phyloP scores from a whole-genome alignment of 1,284 basidiomycete genomes.

The Apiotrichum mycotoxinovorans region DNA sequence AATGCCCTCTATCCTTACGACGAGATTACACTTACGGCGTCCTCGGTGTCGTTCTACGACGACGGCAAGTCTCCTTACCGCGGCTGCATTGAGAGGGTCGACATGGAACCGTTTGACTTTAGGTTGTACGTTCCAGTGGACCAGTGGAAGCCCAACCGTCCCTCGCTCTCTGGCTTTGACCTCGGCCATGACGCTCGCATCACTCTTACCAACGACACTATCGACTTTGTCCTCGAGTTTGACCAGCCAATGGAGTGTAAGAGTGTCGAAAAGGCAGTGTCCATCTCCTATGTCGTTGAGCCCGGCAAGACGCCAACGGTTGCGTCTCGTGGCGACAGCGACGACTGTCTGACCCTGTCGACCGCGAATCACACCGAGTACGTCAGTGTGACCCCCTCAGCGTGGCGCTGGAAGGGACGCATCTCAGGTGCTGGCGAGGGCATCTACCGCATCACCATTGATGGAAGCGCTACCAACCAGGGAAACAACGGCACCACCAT shows the following conservation, averaged over 20 bases:
- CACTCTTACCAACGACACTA: constrained; percentile 55
- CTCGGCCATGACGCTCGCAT: constrained; percentile 82
- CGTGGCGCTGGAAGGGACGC: constrained; percentile 69
- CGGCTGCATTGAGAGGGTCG: constrained; percentile 66
- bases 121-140: constrained; percentile 68
- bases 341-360: constrained; percentile 37
- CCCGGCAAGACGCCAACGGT: constrained; percentile 51
- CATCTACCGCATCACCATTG: constrained; percentile 27
- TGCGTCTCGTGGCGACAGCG: background rate
- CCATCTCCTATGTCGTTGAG: constrained; percentile 64
- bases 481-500: constrained; percentile 27
- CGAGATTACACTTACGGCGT: constrained; percentile 62
- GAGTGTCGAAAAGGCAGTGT: constrained; percentile 60
- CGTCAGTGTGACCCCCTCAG: constrained; percentile 58
- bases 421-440: constrained; percentile 56
- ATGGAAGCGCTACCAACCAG: constrained; percentile 50
- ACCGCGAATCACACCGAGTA: constrained; percentile 50
- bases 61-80: constrained; percentile 61
- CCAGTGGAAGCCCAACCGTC: constrained; percentile 66
- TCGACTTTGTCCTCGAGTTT: constrained; percentile 72
- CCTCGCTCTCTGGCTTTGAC: constrained; percentile 69
- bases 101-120: constrained; percentile 70
- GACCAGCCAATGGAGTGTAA: constrained; percentile 70
- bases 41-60: constrained; percentile 62
- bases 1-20: constrained; percentile 84